phyloP scores from a whole-genome alignment of 2,329 filamentous ascomycete genomes.

The Penicillium sp. region DNA sequence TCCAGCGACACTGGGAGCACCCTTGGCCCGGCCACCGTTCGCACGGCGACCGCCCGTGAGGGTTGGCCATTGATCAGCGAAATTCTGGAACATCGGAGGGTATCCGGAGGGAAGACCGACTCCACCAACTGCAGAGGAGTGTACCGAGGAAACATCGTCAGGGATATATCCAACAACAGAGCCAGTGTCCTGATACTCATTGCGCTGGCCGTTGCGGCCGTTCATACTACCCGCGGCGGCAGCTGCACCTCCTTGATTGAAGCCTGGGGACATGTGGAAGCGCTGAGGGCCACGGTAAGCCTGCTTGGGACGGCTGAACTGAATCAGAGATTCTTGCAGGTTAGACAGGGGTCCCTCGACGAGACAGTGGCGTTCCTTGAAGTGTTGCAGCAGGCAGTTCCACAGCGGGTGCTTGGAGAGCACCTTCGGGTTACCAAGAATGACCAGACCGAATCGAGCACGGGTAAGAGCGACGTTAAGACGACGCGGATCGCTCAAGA shows the following conservation, averaged over 20 bases:
- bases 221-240: slow-evolving; percentile 58
- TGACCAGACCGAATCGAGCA: slow-evolving; percentile 94
- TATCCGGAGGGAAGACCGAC: slow-evolving; percentile 80
- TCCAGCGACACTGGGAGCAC: slow-evolving; percentile 77
- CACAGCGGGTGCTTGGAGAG: slow-evolving; percentile 96
- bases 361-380: slow-evolving; percentile 94
- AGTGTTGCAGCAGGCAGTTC: slow-evolving; percentile 93
- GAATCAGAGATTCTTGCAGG: slow-evolving; percentile 89
- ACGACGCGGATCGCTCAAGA: slow-evolving; percentile 95
- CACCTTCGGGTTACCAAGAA: slow-evolving; percentile 96
- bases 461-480: slow-evolving; percentile 96
- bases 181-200: slow-evolving; percentile 70
- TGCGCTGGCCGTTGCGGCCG: slow-evolving; percentile 52
- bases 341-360: slow-evolving; percentile 95
- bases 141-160: slow-evolving; percentile 94
- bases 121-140: slow-evolving; percentile 86
- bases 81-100: slow-evolving; percentile 93
- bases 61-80: slow-evolving; percentile 86
- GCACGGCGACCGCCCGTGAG: slow-evolving; percentile 70
- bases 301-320: slow-evolving; percentile 92
- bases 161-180: slow-evolving; percentile 95
- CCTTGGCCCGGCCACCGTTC: slow-evolving; percentile 66
- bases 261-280: slow-evolving; percentile 69
- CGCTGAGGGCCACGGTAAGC: slow-evolving; percentile 86
- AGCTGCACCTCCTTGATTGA: slow-evolving; percentile 63